Base-by-base conservation (phyloP, 2,329 filamentous ascomycete genomes). In the Diaporthe ilicicola region DNA sequence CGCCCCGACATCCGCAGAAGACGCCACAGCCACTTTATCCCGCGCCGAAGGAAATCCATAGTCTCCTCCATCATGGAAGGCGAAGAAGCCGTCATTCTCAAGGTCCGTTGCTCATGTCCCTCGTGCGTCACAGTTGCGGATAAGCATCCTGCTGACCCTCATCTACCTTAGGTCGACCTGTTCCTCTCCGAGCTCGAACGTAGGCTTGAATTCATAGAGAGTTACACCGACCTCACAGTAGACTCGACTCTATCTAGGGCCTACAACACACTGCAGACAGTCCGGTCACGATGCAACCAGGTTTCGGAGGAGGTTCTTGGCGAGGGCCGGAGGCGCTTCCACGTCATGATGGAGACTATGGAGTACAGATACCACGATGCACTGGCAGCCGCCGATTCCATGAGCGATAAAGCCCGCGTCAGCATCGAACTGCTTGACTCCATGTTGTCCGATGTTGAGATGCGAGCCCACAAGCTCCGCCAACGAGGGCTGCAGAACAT, bases 251-350 rank as follows among this genome's bases (percentile, higher is more conserved):
- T 98, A 69, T 91, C 93, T 53, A 90, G 93, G 75, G 94, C 95
- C 24, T 97, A 97, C 81, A 87, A 91, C 19, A 97, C 95, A 0
- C 85, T 99, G 1, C 92, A 95, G 77, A 91, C 94, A 9, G 95
- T 99, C 32, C 91, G 95, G 73, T 91, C 94, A 75, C 90, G 94
- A 76, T 99, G 96, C 81, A 94, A 94, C 48, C 91, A 95, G 74
- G 94, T 95, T 24, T 97, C 95, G 0, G 95, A 94, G 73, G 95
- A 96, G 78, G 89, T 98, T 56, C 90, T 98, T 75, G 96, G 94
- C 70, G 93, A 93, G 46, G 95, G 96, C 27, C 91, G 93, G 66
- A 90, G 94, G 74, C 89, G 94, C 72, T 90, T 97, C 72, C 93
- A 94, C 74, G 90, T 98, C 71, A 91, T 98, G 84, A 94, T 99